Evolutionary conservation across 1,284 basidiomycete species (phyloP), one percentile per base, ranked within the genome.

Genomic region (Irpex rosettiformis): DNA sequence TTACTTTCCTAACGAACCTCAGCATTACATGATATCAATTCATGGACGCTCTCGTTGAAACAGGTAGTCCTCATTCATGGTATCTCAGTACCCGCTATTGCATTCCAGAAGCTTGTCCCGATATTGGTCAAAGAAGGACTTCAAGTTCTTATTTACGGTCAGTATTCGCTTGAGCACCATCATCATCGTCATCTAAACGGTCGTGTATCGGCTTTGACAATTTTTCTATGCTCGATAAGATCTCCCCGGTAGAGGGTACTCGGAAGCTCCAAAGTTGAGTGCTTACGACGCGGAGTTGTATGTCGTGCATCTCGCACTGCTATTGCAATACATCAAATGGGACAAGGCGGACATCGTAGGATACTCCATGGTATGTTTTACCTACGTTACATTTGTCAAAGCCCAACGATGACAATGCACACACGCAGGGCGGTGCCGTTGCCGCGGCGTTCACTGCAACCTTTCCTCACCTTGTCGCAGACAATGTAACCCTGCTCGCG

Each of bases 241-340:
- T 72, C 73, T 91, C 21, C 91, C 89, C 61, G 90, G 90, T 16
- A 80, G 90, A 52, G 89, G 90, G 4, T 93, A 92, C 69, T 88
- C 87, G 0, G 88, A 90, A 62, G 88, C 88, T 1, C 89, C 88
- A 0, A 75, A 83, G 30, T n/a, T n/a, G n/a, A 79, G 78, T 3
- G 3, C 10, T 4, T 88, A 88, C 66, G 77, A 86, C 61, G 27
- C 49, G 0, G 73, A 76, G 1, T 72, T 92, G 3, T 88, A 88
- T 69, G 82, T 82, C 0, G 83, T 81, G 0, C 89, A 92, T 67
- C 84, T 93, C 6, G 89, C 90, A 0, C 79, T 91, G 2, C 76
- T 93, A 54, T 81, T 93, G 80, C 90, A 92, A 64, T 83, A 89
- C 62, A 68, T 92, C 37, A 77, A 75, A 56, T 93, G 89, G 89